phyloP scores from a whole-genome alignment of 352 stramenopile genomes.

The Phytophthora tubulina region DNA sequence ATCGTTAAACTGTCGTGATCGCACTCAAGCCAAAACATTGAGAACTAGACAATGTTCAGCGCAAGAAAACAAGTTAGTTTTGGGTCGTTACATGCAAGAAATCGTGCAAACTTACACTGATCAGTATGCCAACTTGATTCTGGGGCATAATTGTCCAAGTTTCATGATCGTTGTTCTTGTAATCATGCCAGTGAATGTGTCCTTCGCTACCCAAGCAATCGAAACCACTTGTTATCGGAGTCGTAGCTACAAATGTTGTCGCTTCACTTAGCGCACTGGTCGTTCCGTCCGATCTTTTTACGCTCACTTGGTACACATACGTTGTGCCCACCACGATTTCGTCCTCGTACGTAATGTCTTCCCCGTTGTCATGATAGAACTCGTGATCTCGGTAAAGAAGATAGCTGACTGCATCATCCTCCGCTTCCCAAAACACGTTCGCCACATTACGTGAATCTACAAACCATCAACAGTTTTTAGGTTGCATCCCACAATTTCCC shows the following conservation, averaged over 20 bases:
- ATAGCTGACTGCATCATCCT: constrained; percentile 43
- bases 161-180: constrained; percentile 43
- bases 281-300: constrained; percentile 33
- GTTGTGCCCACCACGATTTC: constrained; percentile 37
- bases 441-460: constrained; percentile 46
- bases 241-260: constrained; percentile 29
- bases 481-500: not conserved
- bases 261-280: constrained; percentile 44
- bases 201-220: constrained; percentile 45
- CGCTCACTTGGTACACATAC: constrained; percentile 52
- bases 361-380: constrained; percentile 34
- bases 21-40: constrained; percentile 67
- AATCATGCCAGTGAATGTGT: constrained; percentile 50
- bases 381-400: constrained; percentile 46
- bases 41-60: constrained; percentile 32
- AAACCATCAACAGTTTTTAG: not conserved
- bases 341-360: constrained; percentile 55
- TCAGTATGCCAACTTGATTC: constrained; percentile 30
- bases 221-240: constrained; percentile 28
- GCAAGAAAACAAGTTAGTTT: constrained; percentile 6
- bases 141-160: constrained; percentile 54
- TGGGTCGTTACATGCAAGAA: not conserved
- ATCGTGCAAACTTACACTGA: constrained; percentile 48
- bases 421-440: constrained; percentile 46
- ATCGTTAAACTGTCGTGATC: constrained; percentile 60